Evolutionary conservation across 495 filamentous ascomycete species (phyloP).

Genomic region (Talaromyces borbonicus): DNA sequence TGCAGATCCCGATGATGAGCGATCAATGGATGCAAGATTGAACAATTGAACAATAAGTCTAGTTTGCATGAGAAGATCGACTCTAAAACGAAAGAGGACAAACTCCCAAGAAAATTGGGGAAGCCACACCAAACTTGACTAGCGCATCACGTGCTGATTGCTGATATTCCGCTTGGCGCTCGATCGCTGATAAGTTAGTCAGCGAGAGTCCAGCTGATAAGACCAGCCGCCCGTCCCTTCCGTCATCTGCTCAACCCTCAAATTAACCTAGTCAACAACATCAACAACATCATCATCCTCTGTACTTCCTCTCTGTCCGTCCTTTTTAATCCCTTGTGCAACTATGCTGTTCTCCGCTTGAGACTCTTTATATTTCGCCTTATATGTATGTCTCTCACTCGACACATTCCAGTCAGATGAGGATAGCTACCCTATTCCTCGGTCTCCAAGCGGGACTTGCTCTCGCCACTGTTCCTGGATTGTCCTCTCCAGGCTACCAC

Average conservation of each 20-base stretch:
- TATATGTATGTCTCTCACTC: background rate
- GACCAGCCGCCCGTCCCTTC: background rate
- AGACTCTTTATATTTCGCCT: background rate
- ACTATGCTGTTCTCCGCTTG: background rate
- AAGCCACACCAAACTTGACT: no score
- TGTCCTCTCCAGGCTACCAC: background rate
- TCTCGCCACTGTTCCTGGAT: slow-evolving; percentile 3
- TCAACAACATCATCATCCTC: no score
- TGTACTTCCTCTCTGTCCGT: background rate
- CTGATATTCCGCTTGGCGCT: background rate
- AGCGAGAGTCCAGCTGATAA: slow-evolving; percentile 1
- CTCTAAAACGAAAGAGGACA: no score
- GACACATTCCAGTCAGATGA: background rate
- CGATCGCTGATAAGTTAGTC: slow-evolving; percentile 1
- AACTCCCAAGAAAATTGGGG: background rate
- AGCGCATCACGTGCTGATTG: slow-evolving; percentile 1
- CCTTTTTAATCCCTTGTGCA: background rate
- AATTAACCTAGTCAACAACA: background rate
- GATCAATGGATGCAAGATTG: no score
- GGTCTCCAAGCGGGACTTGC: slow-evolving; percentile 55
- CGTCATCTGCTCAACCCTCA: no score
- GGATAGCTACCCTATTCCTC: slow-evolving; percentile 63
- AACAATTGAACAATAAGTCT: no score
- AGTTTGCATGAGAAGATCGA: no score
- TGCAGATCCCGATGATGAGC: no score